These are phyloP conservation scores for Salix koriyanagi DNA, from an alignment of 345 rosid species.

Conservation along the genomic window DNA sequence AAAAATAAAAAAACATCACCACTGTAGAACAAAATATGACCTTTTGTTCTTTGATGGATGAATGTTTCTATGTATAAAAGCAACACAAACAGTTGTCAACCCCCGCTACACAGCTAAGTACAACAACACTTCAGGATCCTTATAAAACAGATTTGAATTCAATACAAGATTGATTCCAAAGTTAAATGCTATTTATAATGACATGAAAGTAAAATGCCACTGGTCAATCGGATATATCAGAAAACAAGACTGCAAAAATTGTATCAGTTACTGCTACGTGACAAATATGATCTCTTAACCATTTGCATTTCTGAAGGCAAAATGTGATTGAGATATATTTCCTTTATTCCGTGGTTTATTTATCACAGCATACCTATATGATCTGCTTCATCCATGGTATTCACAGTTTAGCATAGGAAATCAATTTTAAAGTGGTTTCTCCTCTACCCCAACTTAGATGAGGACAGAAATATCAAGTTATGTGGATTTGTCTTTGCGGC, in stretches of 20 bases:
- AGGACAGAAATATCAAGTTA: background rate
- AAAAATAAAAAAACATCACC: background rate
- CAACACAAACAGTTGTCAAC: no score
- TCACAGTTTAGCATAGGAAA: no score
- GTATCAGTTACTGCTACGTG: background rate
- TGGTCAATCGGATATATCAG: background rate
- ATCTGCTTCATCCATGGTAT: no score
- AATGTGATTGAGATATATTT: background rate
- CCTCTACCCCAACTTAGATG: background rate
- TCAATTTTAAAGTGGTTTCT: background rate
- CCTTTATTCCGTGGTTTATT: no score
- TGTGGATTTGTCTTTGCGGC: background rate
- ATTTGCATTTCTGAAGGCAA: background rate
- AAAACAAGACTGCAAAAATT: background rate
- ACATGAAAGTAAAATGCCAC: background rate
- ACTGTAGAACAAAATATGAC: no score
- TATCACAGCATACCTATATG: no score
- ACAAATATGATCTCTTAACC: no score
- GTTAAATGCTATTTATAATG: background rate
- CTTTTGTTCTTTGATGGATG: no score
- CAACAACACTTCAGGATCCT: background rate
- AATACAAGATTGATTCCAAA: background rate
- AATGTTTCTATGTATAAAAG: no score
- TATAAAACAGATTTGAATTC: background rate
- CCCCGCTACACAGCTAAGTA: background rate